Percentiles rank a stretch among this genome's conserved stretches.
Evolutionary conservation across 352 stramenopile genomes (phyloP).

Genomic region (Elongisporangium anandrum): DNA sequence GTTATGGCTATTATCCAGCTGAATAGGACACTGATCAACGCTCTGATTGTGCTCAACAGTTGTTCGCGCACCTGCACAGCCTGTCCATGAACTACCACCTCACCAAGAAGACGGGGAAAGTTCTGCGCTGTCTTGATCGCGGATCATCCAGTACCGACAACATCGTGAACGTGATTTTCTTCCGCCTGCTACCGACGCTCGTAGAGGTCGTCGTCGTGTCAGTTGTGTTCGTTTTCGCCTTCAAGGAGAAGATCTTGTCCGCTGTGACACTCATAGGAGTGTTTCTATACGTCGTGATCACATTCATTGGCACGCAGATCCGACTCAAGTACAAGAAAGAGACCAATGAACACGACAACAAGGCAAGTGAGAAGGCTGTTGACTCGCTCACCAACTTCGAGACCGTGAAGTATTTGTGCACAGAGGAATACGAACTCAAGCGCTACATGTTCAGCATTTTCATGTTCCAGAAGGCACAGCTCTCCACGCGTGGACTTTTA

Average conservation of each 20-base stretch:
- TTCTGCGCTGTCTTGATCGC: conserved; percentile 89
- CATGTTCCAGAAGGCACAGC: conserved; percentile 87
- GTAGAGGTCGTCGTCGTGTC: conserved; percentile 93
- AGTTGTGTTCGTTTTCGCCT: conserved; percentile 87
- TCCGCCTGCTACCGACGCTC: conserved; percentile 93
- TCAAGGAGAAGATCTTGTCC: conserved; percentile 89
- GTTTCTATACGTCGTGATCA: conserved; percentile 91
- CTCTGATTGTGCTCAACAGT: conserved; percentile 19
- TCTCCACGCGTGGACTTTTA: conserved; percentile 89
- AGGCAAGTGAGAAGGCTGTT: conserved; percentile 93
- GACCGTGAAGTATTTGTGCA: conserved; percentile 97
- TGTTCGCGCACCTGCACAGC: conserved; percentile 93
- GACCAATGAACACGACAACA: conserved; percentile 94
- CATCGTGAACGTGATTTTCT: conserved; percentile 96
- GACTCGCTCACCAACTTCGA: conserved; percentile 98
- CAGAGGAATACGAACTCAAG: conserved; percentile 89
- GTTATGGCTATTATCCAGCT: conserved; percentile 2
- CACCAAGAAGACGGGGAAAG: conserved; percentile 96
- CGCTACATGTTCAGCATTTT: conserved; percentile 76
- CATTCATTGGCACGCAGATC: conserved; percentile 70
- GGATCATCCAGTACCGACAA: conserved; percentile 85
- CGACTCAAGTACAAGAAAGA: conserved; percentile 89
- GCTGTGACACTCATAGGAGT: conserved; percentile 89
- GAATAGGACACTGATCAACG: too few relatives aligned
- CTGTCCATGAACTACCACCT: conserved; percentile 97